A percentile compares a stretch with the other conserved stretches of the same genome.
Conservation (phyloP, 139 green algal genomes). For the Diplosphaera chodatii region DNA sequence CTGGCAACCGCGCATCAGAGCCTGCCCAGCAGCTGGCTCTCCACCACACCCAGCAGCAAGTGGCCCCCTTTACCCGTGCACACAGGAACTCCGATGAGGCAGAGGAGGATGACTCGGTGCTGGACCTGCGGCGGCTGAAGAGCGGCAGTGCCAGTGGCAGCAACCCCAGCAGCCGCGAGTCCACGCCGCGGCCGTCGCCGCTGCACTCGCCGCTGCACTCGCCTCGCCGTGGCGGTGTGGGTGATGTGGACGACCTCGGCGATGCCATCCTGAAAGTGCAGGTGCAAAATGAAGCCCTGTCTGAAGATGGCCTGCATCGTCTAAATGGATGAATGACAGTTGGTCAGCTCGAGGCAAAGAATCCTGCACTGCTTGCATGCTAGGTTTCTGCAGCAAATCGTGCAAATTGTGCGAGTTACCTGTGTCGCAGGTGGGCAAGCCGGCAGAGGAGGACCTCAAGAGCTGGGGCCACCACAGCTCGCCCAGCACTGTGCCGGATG, state of each 20-base stretch:
- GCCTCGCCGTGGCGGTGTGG: not conserved
- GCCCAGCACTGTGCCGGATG: constrained; percentile 70
- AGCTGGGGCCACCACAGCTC: constrained; percentile 84
- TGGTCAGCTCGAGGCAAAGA: too few relatives aligned
- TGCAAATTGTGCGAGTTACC: too few relatives aligned
- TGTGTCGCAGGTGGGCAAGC: constrained; percentile 81
- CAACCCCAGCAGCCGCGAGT: not conserved
- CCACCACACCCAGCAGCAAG: too few relatives aligned
- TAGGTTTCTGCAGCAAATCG: too few relatives aligned
- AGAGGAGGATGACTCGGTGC: not conserved
- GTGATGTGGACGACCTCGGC: not conserved
- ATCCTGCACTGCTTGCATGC: too few relatives aligned
- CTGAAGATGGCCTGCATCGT: too few relatives aligned
- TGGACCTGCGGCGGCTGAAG: too few relatives aligned
- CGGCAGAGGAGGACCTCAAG: constrained; percentile 85
- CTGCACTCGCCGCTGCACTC: not conserved
- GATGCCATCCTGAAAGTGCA: not conserved
- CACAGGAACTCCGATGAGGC: not conserved
- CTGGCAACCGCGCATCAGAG: too few relatives aligned
- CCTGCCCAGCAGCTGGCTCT: too few relatives aligned
- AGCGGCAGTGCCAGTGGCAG: constrained; percentile 9
- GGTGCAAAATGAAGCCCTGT: too few relatives aligned
- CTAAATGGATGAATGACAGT: too few relatives aligned
- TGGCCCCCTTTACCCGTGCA: too few relatives aligned
- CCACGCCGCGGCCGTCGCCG: not conserved